Evolutionary conservation across 1,284 basidiomycete species (phyloP), one percentile per base, ranked within the genome.

Genomic region (Pseudozyma tsukubaensis): DNA sequence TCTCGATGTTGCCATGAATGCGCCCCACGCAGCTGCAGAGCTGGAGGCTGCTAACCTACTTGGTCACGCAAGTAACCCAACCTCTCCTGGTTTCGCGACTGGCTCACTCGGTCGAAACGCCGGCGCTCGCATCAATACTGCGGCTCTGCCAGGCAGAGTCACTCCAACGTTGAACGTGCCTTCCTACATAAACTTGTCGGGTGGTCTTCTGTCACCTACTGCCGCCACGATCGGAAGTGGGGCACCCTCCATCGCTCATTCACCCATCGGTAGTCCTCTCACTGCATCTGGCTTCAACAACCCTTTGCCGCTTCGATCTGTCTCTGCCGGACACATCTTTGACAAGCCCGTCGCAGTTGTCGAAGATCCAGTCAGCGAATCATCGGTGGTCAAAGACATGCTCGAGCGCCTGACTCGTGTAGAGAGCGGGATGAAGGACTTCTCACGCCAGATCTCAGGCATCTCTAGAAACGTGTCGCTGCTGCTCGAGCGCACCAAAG

Each of bases 401-500:
- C 84, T 93, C 37, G 91, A 92, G 68, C 90, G 92, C 36, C 87
- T 94, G 45, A 85, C 88, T 37, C 89, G 91, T 52, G 90, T 89
- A 83, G 92, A 94, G 84, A 87, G 88, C 61, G 87, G 89, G 3
- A 88, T 89, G 37, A 88, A 89, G 47, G 90, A 93, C 77, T 90
- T 94, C 50, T 90, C 91, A 78, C 88, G 89, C 8, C 90, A 92
- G 76, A 86, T 94, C 40, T 87, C 87, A 8, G 91, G 92, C 78
- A 87, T 94, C 49, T 89, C 90, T 67, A 89, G 89, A 79, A 93
- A 93, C 85, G 89, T 94, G 57, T 89, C 90, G 80, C 80, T 92
- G 13, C 87, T 94, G 55, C 86, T 93, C 42, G 92, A 93, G 66
- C 89, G 90, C 40, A 80, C 76, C 49, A 67, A 69, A 50, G 59